Evolutionary conservation across 2,329 filamentous ascomycete genomes (phyloP).

Genomic region (Botrytis galanthina): DNA sequence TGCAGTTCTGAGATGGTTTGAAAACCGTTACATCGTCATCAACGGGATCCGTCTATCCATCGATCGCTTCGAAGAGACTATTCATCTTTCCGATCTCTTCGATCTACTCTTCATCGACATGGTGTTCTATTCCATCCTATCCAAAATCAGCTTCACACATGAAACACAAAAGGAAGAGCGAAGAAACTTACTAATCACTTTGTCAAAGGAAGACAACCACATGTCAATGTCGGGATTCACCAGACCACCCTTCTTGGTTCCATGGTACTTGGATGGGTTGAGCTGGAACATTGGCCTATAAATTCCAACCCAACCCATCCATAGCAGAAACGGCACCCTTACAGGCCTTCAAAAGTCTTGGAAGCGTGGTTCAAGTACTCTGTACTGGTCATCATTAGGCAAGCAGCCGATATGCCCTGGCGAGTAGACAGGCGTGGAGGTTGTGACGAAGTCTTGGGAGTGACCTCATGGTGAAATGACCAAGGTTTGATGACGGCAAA

Average conservation of each 20-base stretch:
- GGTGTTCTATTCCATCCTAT: background rate
- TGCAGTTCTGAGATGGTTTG: background rate
- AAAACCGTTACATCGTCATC: background rate
- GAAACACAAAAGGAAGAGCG: too few relatives aligned
- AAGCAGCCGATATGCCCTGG: background rate
- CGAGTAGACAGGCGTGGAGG: conserved; percentile 2
- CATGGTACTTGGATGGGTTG: background rate
- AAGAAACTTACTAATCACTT: background rate
- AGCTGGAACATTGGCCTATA: background rate
- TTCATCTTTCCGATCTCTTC: background rate
- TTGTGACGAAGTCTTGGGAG: background rate
- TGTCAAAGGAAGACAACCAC: background rate
- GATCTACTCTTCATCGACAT: background rate
- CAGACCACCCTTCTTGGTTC: background rate
- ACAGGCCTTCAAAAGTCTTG: background rate
- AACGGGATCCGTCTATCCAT: background rate
- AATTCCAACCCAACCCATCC: background rate
- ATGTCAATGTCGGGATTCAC: background rate
- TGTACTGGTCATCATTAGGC: background rate
- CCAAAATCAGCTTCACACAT: background rate
- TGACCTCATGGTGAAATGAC: background rate
- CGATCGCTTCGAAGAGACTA: background rate
- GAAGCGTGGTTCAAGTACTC: background rate
- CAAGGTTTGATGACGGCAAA: background rate
- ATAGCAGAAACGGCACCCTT: background rate